A percentile compares a stretch with the other conserved stretches of the same genome.
Conservation (phyloP, 2,329 filamentous ascomycete species). For the Aspergillus hiratsukae region DNA sequence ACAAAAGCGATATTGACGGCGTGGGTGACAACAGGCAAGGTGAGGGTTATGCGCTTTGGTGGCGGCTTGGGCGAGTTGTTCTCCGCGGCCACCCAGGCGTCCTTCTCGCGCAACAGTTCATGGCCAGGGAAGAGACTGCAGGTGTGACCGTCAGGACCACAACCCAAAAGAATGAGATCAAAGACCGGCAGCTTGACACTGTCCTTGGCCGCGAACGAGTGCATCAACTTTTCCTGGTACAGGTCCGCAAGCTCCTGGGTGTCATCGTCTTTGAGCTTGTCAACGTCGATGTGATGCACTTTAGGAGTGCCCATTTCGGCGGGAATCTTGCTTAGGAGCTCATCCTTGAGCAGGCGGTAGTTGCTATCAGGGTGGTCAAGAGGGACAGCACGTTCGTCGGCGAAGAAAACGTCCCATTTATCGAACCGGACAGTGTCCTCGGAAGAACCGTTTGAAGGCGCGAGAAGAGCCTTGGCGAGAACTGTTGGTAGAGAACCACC, state of each 20-base stretch:
- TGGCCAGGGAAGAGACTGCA: constrained; percentile 95
- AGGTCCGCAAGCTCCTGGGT: constrained; percentile 87
- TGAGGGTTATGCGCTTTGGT: constrained; percentile 83
- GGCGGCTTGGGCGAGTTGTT: constrained; percentile 94
- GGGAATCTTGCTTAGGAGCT: constrained; percentile 86
- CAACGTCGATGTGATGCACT: constrained; percentile 73
- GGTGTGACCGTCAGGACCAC: constrained; percentile 93
- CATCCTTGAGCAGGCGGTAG: constrained; percentile 79
- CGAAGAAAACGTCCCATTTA: constrained; percentile 98
- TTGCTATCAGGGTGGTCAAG: constrained; percentile 92
- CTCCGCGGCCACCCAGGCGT: constrained; percentile 89
- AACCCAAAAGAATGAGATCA: constrained; percentile 87
- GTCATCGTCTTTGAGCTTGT: constrained; percentile 67
- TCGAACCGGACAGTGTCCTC: constrained; percentile 68
- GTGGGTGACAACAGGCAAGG: constrained; percentile 83
- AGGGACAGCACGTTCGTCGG: constrained; percentile 91
- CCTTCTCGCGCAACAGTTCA: constrained; percentile 75
- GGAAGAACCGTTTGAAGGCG: constrained; percentile 44
- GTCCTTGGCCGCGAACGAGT: constrained; percentile 83
- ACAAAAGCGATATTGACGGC: constrained; percentile 85
- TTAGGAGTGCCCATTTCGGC: constrained; percentile 59
- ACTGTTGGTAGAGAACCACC: constrained; percentile 89
- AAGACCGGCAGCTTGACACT: constrained; percentile 93
- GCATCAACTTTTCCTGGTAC: constrained; percentile 85
- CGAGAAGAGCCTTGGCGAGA: constrained; percentile 77